Percentiles rank a stretch among this genome's conserved stretches.
These are phyloP conservation scores for Chlorella variabilis DNA, from an alignment of 163 green algal species.

Conservation along the genomic window DNA sequence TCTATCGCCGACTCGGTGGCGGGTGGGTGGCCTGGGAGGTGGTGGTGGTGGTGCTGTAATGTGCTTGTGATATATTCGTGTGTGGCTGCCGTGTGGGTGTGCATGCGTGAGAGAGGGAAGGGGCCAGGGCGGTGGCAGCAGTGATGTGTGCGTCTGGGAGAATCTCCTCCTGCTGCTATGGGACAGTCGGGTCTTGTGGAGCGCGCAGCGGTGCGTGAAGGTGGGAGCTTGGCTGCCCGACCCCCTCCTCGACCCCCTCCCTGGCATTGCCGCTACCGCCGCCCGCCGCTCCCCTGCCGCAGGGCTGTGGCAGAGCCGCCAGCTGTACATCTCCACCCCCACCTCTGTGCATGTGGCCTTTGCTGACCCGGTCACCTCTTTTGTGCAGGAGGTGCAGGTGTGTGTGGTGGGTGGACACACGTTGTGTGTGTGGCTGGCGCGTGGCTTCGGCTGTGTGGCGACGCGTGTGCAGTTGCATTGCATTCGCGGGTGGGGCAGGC, in stretches of 20 bases:
- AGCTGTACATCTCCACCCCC: slow-evolving; percentile 76
- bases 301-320: slow-evolving; percentile 67
- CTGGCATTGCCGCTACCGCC: too few species aligned
- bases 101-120: too few species aligned
- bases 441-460: neutral
- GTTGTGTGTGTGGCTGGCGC: neutral
- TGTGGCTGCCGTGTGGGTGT: too few species aligned
- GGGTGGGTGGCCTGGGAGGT: neutral
- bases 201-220: too few species aligned
- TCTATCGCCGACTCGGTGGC: slow-evolving; percentile 57
- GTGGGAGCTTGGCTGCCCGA: too few species aligned
- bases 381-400: slow-evolving; percentile 49
- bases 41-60: neutral
- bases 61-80: neutral
- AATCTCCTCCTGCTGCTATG: too few species aligned
- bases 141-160: too few species aligned
- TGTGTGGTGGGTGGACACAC: neutral
- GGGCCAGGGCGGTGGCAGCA: too few species aligned
- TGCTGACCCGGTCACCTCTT: slow-evolving; percentile 49
- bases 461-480: too few species aligned
- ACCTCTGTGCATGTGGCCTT: slow-evolving; percentile 62
- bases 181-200: too few species aligned
- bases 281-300: neutral
- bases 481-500: too few species aligned
- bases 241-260: too few species aligned